These are phyloP conservation scores for Punica granatum DNA, from an alignment of 345 rosid genomes.

Conservation along the genomic window DNA sequence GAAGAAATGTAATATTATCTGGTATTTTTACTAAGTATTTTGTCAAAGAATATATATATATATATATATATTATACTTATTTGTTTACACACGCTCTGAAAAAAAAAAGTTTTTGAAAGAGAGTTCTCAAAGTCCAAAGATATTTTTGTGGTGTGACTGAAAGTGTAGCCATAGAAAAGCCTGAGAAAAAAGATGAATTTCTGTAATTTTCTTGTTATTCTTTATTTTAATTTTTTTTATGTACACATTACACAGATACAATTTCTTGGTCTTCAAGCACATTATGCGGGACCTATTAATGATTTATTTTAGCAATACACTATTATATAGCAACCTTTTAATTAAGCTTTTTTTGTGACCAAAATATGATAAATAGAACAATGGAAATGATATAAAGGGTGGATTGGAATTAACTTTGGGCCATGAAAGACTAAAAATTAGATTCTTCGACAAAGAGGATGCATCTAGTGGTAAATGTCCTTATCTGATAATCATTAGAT, in stretches of 20 bases:
- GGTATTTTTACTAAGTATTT: neutral
- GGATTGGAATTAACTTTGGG: neutral
- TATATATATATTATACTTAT: too few relatives aligned
- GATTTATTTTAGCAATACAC: neutral
- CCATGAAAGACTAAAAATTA: neutral
- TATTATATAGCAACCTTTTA: neutral
- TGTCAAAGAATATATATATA: neutral
- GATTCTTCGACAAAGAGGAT: too few relatives aligned
- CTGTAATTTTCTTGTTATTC: neutral
- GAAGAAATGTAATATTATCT: neutral
- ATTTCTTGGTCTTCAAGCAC: neutral
- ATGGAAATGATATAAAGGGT: too few relatives aligned
- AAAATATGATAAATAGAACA: neutral
- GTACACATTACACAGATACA: too few relatives aligned
- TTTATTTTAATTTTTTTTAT: too few relatives aligned
- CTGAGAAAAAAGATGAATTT: neutral
- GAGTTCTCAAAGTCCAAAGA: neutral
- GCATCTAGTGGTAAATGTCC: too few relatives aligned
- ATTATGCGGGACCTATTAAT: neutral
- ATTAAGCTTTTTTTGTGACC: neutral
- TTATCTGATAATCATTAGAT: too few relatives aligned
- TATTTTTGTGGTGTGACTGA: too few relatives aligned
- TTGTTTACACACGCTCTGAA: too few relatives aligned
- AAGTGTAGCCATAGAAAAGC: too few relatives aligned
- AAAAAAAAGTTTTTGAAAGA: too few relatives aligned